Conservation (phyloP, 1,139 yeast genomes). For the Suhomyces kunorum region DNA sequence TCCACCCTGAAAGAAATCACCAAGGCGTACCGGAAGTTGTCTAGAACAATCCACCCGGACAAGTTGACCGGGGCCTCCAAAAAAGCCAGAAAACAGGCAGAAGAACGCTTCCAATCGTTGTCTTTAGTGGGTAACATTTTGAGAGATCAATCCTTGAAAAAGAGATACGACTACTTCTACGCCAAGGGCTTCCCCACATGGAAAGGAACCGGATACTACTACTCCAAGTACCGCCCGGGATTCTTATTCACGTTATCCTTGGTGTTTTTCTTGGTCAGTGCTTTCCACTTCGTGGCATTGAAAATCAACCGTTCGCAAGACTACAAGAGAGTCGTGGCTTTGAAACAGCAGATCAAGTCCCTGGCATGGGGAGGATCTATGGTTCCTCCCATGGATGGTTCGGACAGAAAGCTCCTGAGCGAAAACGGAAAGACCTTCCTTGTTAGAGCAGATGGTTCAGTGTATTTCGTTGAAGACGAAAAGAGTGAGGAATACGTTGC, state of each 20-base stretch:
- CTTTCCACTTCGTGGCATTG: conserved; percentile 61
- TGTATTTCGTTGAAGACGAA: conserved; percentile 59
- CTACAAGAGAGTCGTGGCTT: conserved; percentile 53
- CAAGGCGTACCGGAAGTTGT: conserved; percentile 71
- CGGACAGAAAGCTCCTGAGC: conserved; percentile 41
- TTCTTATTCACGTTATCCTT: conserved; percentile 52
- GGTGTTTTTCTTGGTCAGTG: conserved; percentile 50
- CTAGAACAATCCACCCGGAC: conserved; percentile 82
- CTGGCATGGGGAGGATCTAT: conserved; percentile 65
- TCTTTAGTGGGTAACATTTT: conserved; percentile 75
- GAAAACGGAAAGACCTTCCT: conserved; percentile 58
- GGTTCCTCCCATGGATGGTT: conserved; percentile 49
- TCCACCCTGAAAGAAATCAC: conserved; percentile 64
- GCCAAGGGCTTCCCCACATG: conserved; percentile 85
- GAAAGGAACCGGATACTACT: conserved; percentile 56
- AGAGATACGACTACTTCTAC: conserved; percentile 82
- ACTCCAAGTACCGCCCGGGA: conserved; percentile 62
- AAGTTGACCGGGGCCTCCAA: conserved; percentile 49
- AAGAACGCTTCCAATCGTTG: conserved; percentile 68
- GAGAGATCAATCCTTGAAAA: conserved; percentile 59
- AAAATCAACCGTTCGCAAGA: conserved; percentile 61
- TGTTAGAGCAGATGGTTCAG: conserved; percentile 70
- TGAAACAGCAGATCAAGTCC: conserved; percentile 52
- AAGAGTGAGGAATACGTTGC: conserved; percentile 38
- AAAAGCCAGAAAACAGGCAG: conserved; percentile 48